Base-by-base conservation (phyloP, 2,329 filamentous ascomycete species). In the Fusarium sublunatum region DNA sequence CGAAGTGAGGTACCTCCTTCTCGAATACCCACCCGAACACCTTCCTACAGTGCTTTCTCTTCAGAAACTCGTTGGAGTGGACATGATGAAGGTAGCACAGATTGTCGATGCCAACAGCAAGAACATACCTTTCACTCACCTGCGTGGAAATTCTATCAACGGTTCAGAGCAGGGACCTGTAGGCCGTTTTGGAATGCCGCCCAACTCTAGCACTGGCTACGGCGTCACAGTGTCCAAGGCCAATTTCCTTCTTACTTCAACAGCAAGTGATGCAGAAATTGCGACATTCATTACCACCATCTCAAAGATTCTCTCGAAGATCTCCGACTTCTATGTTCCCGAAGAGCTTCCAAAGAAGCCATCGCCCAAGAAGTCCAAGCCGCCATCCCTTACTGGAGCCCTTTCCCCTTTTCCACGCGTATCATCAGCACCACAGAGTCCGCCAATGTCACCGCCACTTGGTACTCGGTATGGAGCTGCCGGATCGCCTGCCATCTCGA, bases 21-120 rank as follows among this genome's bases (percentile, higher is more conserved):
- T 89, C 8, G 83, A 88, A 53, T 89, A 86, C 60, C 81, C 86
- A 0, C 74, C 82, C 0, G 81, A 83, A 44, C 83, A 88, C 59
- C 77, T 89, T 2, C 67, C 81, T 3, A 86, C 85, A 4, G 77
- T 88, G 2, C 69, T 88, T 5, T 84, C 85, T 1, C 73, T 89
- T 6, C 86, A 87, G 60, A 80, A 79, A 47, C 77, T 89, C 6
- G 77, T 87, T 6, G 86, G 87, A 3, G 75, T 77, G 2, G 81
- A 86, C 31, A 69, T 85, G 22, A 77, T 89, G 73, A 87, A 85
- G 69, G 79, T 89, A 6, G 85, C 83, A 4, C 84, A 85, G 10
- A 81, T 89, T 32, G 71, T 88, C 9, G 77, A 83, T 56, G 71
- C 81, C 9, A 75, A 77, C 13, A 75, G 74, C 58, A 73, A 73